Base-by-base conservation (phyloP, 768 basidiomycete genomes). In the Cantharellus anzutake region DNA sequence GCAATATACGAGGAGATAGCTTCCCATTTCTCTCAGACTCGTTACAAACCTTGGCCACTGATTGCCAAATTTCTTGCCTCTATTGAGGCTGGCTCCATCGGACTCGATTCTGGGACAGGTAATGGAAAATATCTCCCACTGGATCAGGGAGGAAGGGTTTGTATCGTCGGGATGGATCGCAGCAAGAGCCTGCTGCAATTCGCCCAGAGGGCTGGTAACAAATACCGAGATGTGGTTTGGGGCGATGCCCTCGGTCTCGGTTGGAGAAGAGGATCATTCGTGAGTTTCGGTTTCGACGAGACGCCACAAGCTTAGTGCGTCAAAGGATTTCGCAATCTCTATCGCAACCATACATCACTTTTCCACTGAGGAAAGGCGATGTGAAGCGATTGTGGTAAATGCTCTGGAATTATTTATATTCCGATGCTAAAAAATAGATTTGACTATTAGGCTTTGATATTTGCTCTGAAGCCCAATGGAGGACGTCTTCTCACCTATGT, bases 271-370 rank as follows among this genome's bases (percentile, higher is more conserved):
- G 83, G 82, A 1, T 77, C 76, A 29, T 97, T 97, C 68, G 93
- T 94, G 66, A 67, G 83, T 76, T 48, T 69, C 11, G 11, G 7
- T 55, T 37, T 11, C 14, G 14, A 55, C 44, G 56, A 29, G 20
- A n/a, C 1, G 11, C 34, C 35, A 7, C 44, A 48, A 48, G 11
- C 44, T 48, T 48, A 48, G 11, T 29, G 11, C 44, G 29, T 61
- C n/a, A 20, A 64, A 97, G 93, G 91, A 97, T 73, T 96, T 90
- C 66, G 86, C 86, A 2, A 92, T 99, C 56, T 96, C 93, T 3
- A 93, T 99, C 63, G 96, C 96, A 37, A 98, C 94, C 2, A 88
- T 98, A 52, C 96, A 99, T 66, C 96, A 99, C 70, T 76, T 99
- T 3, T 82, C 91, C 2, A 94, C 91, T 0, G 75, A 77, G 5